These are phyloP conservation scores for Zygosaccharomyces sapae DNA, from an alignment of 1,139 yeast species.

Conservation along the genomic window DNA sequence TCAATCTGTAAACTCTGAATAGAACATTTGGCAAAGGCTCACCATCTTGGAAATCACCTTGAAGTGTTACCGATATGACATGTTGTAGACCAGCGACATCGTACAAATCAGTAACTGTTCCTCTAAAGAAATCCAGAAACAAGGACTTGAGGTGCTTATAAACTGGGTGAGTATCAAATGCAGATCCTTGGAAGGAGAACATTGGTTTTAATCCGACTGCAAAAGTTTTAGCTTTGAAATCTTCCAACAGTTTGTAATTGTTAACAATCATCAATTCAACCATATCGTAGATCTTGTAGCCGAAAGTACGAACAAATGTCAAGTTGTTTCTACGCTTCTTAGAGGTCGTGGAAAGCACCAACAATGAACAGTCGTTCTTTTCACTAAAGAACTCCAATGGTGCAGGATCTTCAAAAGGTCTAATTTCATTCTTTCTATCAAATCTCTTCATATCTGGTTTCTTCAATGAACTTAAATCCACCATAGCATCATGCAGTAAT, in stretches of 20 bases:
- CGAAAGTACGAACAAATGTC: conserved; percentile 85
- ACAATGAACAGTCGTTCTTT: conserved; percentile 83
- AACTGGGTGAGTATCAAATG: conserved; percentile 84
- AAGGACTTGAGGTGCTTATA: conserved; percentile 82
- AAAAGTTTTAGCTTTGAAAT: conserved; percentile 77
- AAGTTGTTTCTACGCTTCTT: conserved; percentile 92
- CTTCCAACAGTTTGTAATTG: conserved; percentile 66
- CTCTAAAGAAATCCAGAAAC: conserved; percentile 87
- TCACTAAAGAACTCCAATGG: conserved; percentile 87
- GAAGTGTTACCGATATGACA: conserved; percentile 77
- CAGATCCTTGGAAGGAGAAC: conserved; percentile 90
- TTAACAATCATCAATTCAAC: conserved; percentile 75
- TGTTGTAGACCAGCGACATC: conserved; percentile 95
- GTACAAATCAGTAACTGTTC: conserved; percentile 75
- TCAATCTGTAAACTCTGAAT: conserved; percentile 86
- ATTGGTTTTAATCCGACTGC: conserved; percentile 89
- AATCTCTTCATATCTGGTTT: conserved; percentile 89
- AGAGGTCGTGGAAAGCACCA: conserved; percentile 75
- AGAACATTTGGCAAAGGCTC: conserved; percentile 72
- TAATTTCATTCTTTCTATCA: conserved; percentile 77
- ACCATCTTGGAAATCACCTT: conserved; percentile 69
- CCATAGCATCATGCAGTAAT: conserved; percentile 80
- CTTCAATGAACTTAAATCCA: conserved; percentile 84
- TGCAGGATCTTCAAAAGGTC: conserved; percentile 91
- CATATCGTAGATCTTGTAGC: conserved; percentile 89